Evolutionary conservation across 371 early-diverging fungal species (phyloP).

Genomic region (Rhizopus arrhizus): DNA sequence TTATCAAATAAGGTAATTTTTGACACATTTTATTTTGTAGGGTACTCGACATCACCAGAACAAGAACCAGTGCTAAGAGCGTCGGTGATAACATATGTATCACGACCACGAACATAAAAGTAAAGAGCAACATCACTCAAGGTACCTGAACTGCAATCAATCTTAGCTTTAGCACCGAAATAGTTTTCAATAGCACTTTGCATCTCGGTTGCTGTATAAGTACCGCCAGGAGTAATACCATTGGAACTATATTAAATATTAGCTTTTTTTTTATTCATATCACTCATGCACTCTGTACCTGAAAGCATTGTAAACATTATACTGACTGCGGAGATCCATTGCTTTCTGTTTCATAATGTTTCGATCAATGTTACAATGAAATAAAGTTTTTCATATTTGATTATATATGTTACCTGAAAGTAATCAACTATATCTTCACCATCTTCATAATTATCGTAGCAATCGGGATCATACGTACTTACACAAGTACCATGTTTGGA

Average conservation of each 20-base stretch:
- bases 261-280: background rate
- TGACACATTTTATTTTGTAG: conserved; percentile 32
- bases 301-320: background rate
- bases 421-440: conserved; percentile 19
- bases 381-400: background rate
- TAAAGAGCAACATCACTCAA: conserved; percentile 40
- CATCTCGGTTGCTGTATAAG: conserved; percentile 34
- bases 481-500: conserved; percentile 57
- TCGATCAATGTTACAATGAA: background rate
- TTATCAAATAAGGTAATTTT: too few species aligned
- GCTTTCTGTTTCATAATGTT: background rate
- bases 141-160: conserved; percentile 36
- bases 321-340: background rate
- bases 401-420: conserved; percentile 1
- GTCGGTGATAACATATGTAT: conserved; percentile 38
- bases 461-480: conserved; percentile 36
- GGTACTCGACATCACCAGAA: conserved; percentile 40
- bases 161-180: conserved; percentile 32
- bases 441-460: conserved; percentile 17
- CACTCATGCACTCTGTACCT: background rate
- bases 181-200: conserved; percentile 32
- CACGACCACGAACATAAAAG: conserved; percentile 47
- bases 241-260: conserved; percentile 28
- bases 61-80: conserved; percentile 36
- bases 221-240: conserved; percentile 47